phyloP scores from a whole-genome alignment of 1,284 basidiomycete species.

The Leccinum griseonigrum region DNA sequence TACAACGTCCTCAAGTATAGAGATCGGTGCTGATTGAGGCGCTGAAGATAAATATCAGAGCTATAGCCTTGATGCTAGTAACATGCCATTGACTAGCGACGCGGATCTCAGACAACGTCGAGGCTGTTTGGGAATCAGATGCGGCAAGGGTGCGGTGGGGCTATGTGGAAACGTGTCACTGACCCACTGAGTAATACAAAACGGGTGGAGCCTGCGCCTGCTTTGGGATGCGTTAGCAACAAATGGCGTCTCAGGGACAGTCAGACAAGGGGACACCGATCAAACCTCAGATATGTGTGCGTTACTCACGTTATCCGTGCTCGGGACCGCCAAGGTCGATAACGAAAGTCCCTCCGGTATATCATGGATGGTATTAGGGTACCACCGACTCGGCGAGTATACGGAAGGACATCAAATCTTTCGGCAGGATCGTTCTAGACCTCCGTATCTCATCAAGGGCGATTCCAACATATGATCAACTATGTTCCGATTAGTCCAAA shows the following conservation, averaged over 20 bases:
- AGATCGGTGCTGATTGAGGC: slow-evolving; percentile 53
- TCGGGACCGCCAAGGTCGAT: slow-evolving; percentile 49
- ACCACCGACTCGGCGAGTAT: slow-evolving; percentile 19
- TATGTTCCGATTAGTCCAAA: slow-evolving; percentile 51
- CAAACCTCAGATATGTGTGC: slow-evolving; percentile 12
- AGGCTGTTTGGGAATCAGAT: slow-evolving; percentile 16
- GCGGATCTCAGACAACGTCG: slow-evolving; percentile 45
- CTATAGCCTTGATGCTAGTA: slow-evolving; percentile 55
- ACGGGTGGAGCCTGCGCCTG: slow-evolving; percentile 47
- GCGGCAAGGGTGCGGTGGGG: neutral
- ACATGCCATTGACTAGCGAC: slow-evolving; percentile 41
- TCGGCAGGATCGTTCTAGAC: slow-evolving; percentile 33
- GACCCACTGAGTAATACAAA: slow-evolving; percentile 47
- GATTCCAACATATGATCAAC: slow-evolving; percentile 43
- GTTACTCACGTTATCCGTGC: slow-evolving; percentile 34
- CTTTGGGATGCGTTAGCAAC: slow-evolving; percentile 14
- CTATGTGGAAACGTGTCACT: slow-evolving; percentile 9
- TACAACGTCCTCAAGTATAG: slow-evolving; percentile 52
- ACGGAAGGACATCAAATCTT: slow-evolving; percentile 44
- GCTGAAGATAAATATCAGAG: slow-evolving; percentile 58
- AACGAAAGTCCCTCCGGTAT: slow-evolving; percentile 51
- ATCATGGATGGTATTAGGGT: slow-evolving; percentile 52
- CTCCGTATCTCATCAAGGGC: slow-evolving; percentile 45
- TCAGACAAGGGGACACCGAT: slow-evolving; percentile 13
- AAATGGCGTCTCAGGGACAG: slow-evolving; percentile 19